Base-by-base conservation (phyloP, 108 stramenopile species). In the Nannochloropsis gaditana region DNA sequence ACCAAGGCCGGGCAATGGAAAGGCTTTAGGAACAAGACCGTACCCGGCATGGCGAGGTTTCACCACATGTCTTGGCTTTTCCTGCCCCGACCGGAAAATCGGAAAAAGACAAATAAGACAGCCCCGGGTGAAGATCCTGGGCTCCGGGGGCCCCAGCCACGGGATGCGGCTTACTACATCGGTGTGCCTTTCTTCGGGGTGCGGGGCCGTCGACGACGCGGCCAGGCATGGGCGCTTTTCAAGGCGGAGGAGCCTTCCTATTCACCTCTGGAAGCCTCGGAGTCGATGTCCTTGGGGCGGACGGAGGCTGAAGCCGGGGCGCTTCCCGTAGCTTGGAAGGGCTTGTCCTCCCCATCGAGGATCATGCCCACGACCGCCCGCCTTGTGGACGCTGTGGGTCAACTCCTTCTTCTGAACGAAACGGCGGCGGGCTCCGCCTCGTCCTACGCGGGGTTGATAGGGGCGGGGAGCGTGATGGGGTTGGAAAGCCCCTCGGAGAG, bases 161-260 rank as follows among this genome's bases (percentile, higher is more conserved):
- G n/a, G 59, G 59, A 73, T n/a, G 59, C 59, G 59, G 59, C 59
- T 73, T 73, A 73, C 59, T 73, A 73, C 59, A 73, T 73, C n/a
- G 59, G 59, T n/a, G 59, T 73, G 6, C 59, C 59, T 6, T 73
- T 73, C 59, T 73, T 73, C n/a, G 59, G 59, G 19, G n/a, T 73
- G 2, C 59, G 59, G 15, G 31, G 31, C 31, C 31, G 31, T 31
- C 31, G 31, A 31, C 59, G 59, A n/a, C 59, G 59, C n/a, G 59
- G 19, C 19, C 59, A n/a, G 15, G 59, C 19, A n/a, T n/a, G 59
- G 15, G 19, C 19, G 59, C n/a, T 73, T 15, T n/a, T 73, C 19
- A n/a, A 73, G 5, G 59, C 59, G n/a, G 59, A 73, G 59, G 4
- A 15, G 59, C n/a, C 59, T n/a, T 73, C 59, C 1, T 15, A n/a